Evolutionary conservation across 169 alveolate species (phyloP).

Genomic region (Babesia sp.): DNA sequence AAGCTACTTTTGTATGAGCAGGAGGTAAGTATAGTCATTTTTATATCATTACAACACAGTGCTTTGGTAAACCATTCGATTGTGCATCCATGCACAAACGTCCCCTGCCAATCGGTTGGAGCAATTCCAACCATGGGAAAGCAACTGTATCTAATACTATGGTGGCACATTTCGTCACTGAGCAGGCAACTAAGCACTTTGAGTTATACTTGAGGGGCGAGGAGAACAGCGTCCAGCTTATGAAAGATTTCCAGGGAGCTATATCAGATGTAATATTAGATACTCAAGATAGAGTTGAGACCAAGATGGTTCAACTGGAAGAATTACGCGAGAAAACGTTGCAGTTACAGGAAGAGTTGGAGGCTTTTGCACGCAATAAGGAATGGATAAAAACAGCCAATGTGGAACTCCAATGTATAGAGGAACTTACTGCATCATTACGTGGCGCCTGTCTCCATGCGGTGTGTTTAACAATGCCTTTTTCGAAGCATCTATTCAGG

Average conservation of each 20-base stretch:
- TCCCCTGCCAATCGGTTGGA: background rate
- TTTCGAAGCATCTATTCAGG: constrained; percentile 2
- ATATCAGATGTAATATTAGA: background rate
- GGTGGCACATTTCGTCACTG: constrained; percentile 50
- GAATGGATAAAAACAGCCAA: constrained; percentile 37
- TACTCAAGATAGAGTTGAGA: constrained; percentile 38
- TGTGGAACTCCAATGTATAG: constrained; percentile 34
- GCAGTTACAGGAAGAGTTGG: constrained; percentile 54
- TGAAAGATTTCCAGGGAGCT: constrained; percentile 25
- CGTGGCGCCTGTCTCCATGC: constrained; percentile 19
- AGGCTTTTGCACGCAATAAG: constrained; percentile 37
- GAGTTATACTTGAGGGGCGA: constrained; percentile 35
- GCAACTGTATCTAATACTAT: constrained; percentile 30
- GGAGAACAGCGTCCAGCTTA: constrained; percentile 43
- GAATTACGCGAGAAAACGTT: constrained; percentile 15
- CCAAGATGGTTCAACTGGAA: constrained; percentile 30
- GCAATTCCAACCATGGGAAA: constrained; percentile 6
- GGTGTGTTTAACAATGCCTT: background rate
- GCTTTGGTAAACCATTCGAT: constrained; percentile 24
- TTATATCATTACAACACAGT: background rate
- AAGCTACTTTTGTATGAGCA: constrained; percentile 64
- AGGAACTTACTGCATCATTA: constrained; percentile 19
- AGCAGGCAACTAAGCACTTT: constrained; percentile 55
- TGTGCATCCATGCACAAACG: background rate
- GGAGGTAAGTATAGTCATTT: constrained; percentile 18